Evolutionary conservation across 2,329 filamentous ascomycete species (phyloP), one percentile per base, ranked within the genome.

Genomic region (Aspergillus arachidicola): DNA sequence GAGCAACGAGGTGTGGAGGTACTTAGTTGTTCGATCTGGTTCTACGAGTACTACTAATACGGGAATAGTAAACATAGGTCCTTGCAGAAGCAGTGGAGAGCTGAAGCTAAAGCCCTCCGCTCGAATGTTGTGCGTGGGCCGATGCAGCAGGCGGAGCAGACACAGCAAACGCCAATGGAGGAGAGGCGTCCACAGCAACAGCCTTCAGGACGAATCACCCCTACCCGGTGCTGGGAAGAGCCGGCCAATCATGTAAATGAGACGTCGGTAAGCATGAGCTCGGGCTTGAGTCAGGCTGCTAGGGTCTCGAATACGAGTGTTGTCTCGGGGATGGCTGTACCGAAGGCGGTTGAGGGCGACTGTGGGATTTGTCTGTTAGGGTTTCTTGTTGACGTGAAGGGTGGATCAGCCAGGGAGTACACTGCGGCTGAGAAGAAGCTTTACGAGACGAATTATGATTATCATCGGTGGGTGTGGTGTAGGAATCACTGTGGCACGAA

Each of bases 401-500:
- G 46, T 7, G 51, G 9, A 1, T 21, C 10, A 10, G 19, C 26
- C n/a, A 32, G 14, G 3, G 28, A 53, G 28, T 53, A 53, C 32
- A 53, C 14, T 32, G 51, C 2, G 51, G 30, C 32, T 14, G 51
- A 54, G 30, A 54, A 23, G 30, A 11, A 36, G 51, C 9, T 19
- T 23, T 50, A 10, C 12, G 9, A 28, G 28, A 16, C 12, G 1
- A 16, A 6, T 3, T 58, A 61, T 34, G 58, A 63, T 32, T 21
- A 43, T 23, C 14, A 28, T 10, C 23, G 34, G 23, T 28, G 65
- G 23, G 56, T 60, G 10, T 69, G 68, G 68, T 70, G 68, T 57
- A 48, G 28, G 9, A 54, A 36, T 6, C 46, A 46, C n/a, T 70
- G 68, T 57, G 67, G 67, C n/a, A 61, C 48, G 23, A 68, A 68